phyloP scores from a whole-genome alignment of 2,329 filamentous ascomycete species.

The Ophiostoma novo-ulmi region DNA sequence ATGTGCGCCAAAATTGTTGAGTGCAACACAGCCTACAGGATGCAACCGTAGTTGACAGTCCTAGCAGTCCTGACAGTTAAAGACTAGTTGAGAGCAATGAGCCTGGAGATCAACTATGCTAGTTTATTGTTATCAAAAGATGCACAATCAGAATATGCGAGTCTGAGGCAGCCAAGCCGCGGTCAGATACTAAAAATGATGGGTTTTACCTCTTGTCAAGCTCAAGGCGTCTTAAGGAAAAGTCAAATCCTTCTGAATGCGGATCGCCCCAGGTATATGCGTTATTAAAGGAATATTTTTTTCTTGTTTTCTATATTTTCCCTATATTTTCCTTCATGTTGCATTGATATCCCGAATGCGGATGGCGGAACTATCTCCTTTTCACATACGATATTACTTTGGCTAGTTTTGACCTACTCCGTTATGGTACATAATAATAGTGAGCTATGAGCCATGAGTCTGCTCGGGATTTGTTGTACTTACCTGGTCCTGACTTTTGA shows the following conservation, averaged over 20 bases:
- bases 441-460: background rate
- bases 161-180: slow-evolving; percentile 8
- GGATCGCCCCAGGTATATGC: background rate
- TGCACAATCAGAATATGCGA: background rate
- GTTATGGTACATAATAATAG: background rate
- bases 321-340: background rate
- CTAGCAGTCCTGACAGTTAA: too few species aligned
- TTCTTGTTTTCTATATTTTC: background rate
- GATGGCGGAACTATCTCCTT: background rate
- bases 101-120: too few species aligned
- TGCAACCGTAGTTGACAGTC: background rate
- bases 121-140: background rate
- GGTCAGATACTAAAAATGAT: background rate
- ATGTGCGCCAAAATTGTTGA: slow-evolving; percentile 5
- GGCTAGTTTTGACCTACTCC: background rate
- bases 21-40: background rate
- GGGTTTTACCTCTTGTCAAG: background rate
- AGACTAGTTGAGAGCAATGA: too few species aligned
- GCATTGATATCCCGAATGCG: background rate
- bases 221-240: background rate
- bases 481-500: background rate
- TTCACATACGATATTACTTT: background rate
- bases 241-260: background rate
- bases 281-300: background rate
- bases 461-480: background rate